Evolutionary conservation across 257 asterid species (phyloP).

Genomic region (Verbena officinalis): DNA sequence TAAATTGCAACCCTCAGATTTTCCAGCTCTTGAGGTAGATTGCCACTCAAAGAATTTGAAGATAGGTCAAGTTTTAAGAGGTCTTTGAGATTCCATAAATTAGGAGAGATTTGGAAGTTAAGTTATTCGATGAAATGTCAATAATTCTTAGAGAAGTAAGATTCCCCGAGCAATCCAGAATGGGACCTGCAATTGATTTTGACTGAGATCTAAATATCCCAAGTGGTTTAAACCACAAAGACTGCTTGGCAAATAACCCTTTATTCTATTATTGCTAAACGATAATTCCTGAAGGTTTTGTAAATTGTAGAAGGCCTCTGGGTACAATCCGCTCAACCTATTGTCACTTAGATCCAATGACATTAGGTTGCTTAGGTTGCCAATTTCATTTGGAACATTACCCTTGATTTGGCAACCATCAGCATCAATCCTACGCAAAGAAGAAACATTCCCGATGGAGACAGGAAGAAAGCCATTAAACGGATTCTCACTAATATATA

Average conservation of each 20-base stretch:
- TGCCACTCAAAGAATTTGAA: slow-evolving; percentile 30
- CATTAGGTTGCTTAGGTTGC: slow-evolving; percentile 12
- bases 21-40: slow-evolving; percentile 13
- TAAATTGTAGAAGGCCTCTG: slow-evolving; percentile 9
- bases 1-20: slow-evolving; percentile 18
- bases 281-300: slow-evolving; percentile 29
- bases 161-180: slow-evolving; percentile 31
- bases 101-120: slow-evolving; percentile 12
- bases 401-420: no score
- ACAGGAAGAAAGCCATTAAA: slow-evolving; percentile 25
- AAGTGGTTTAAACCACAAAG: slow-evolving; percentile 23
- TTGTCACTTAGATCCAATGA: slow-evolving; percentile 3
- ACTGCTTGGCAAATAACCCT: slow-evolving; percentile 22
- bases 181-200: no score
- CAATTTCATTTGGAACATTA: slow-evolving; percentile 15
- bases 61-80: slow-evolving; percentile 17
- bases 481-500: background rate
- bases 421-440: background rate
- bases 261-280: slow-evolving; percentile 21
- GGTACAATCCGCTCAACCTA: slow-evolving; percentile 26
- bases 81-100: slow-evolving; percentile 29
- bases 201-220: slow-evolving; percentile 7
- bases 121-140: slow-evolving; percentile 20
- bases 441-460: slow-evolving; percentile 24
- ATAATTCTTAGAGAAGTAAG: slow-evolving; percentile 4